These are phyloP conservation scores for Cryptosporidium canis DNA, from an alignment of 169 alveolate species.

Conservation along the genomic window DNA sequence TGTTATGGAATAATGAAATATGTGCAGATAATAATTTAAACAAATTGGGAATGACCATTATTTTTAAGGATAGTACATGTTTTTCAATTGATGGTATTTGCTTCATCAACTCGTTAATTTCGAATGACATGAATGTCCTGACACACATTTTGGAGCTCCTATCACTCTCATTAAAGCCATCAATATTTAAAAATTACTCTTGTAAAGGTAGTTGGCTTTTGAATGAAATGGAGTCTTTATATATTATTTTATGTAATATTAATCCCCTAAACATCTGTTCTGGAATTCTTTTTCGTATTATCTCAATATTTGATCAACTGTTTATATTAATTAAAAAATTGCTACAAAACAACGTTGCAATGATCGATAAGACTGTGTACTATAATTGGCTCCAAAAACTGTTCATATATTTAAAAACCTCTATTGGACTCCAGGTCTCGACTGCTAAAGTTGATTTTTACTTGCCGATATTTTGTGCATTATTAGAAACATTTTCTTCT, in stretches of 20 bases:
- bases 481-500: conserved; percentile 2
- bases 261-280: not conserved
- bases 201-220: not conserved
- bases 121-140: not conserved
- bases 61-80: not conserved
- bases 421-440: conserved; percentile 27
- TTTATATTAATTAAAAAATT: conserved; percentile 13
- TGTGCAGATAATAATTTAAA: not conserved
- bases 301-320: not conserved
- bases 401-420: not conserved
- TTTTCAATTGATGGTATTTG: not conserved
- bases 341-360: not conserved
- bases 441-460: not conserved
- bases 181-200: not conserved
- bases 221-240: conserved; percentile 24
- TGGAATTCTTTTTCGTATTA: not conserved
- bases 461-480: not conserved
- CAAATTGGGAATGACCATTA: not conserved
- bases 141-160: not conserved
- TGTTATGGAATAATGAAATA: conserved; percentile 11
- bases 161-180: not conserved
- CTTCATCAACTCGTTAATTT: not conserved
- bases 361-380: not conserved
- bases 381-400: not conserved
- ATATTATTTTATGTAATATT: not conserved